phyloP scores from a whole-genome alignment of 1,139 yeast genomes.

The Saccharomyces hybrid region DNA sequence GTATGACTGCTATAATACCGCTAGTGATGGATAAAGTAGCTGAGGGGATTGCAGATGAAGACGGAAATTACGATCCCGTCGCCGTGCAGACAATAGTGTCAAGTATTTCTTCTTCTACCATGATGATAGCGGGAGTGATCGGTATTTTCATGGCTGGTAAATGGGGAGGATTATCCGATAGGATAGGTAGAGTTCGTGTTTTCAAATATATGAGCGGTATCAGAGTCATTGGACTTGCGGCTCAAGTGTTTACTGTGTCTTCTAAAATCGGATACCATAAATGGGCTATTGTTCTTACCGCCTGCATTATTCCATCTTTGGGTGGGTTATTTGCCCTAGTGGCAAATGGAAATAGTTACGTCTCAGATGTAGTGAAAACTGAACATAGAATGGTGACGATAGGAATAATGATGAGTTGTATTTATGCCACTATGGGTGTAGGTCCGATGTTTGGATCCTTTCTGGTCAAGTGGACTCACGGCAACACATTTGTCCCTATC shows the following conservation, averaged over 20 bases:
- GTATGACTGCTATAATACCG: conserved; percentile 25
- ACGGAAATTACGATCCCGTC: conserved; percentile 24
- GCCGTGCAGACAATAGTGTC: conserved; percentile 25
- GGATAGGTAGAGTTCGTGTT: conserved; percentile 21
- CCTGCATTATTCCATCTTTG: conserved; percentile 8
- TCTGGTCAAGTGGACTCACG: conserved; percentile 16
- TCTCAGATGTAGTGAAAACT: conserved; percentile 50
- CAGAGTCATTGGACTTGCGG: conserved; percentile 8
- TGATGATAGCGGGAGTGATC: conserved; percentile 14
- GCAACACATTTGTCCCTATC: conserved; percentile 10
- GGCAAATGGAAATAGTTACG: conserved; percentile 47
- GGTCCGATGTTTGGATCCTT: conserved; percentile 52
- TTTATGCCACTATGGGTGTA: conserved; percentile 45
- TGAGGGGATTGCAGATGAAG: conserved; percentile 9
- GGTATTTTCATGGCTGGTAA: conserved; percentile 19
- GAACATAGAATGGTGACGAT: conserved; percentile 43
- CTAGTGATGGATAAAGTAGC: conserved; percentile 26
- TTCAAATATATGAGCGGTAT: conserved; percentile 15
- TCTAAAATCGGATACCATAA: conserved; percentile 11
- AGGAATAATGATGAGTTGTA: conserved; percentile 44
- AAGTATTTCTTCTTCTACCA: conserved; percentile 8
- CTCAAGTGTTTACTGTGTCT: conserved; percentile 10
- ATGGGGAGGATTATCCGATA: conserved; percentile 23
- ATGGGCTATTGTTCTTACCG: conserved; percentile 9
- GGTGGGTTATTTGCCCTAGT: conserved; percentile 46